Percentiles rank a stretch among this genome's conserved stretches.
phyloP scores from a whole-genome alignment of 108 stramenopile species.

The Cyclotella cryptica region DNA sequence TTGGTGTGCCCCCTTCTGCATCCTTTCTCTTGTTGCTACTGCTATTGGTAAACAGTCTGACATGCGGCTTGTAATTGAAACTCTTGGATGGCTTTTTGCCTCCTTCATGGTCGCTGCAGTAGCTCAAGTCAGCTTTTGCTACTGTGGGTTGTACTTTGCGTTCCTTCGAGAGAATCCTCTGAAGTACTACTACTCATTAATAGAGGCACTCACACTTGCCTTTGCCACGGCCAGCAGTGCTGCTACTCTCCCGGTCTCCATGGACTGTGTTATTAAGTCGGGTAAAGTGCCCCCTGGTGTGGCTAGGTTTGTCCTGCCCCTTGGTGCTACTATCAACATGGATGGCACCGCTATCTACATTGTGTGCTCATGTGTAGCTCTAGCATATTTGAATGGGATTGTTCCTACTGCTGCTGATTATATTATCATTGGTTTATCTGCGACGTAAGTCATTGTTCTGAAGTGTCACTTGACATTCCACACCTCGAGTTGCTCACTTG shows the following conservation, averaged over 20 bases:
- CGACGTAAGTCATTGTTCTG: neutral
- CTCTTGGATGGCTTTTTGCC: constrained; percentile 40
- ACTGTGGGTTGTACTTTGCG: constrained; percentile 28
- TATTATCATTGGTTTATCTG: constrained; percentile 40
- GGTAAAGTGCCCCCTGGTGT: constrained; percentile 42
- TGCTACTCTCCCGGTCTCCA: constrained; percentile 48
- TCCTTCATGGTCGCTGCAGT: constrained; percentile 21
- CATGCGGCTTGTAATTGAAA: constrained; percentile 15
- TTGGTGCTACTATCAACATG: constrained; percentile 55
- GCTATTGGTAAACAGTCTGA: constrained; percentile 47
- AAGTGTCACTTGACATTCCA: neutral
- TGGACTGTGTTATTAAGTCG: constrained; percentile 37
- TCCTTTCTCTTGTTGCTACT: constrained; percentile 44
- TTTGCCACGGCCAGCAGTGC: constrained; percentile 49
- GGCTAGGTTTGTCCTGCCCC: constrained; percentile 40
- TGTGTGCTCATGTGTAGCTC: constrained; percentile 38
- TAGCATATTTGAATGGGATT: constrained; percentile 48
- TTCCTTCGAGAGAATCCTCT: constrained; percentile 42
- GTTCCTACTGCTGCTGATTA: constrained; percentile 18
- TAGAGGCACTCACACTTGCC: constrained; percentile 41
- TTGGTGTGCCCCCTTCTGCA: constrained; percentile 39
- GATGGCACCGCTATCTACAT: constrained; percentile 45
- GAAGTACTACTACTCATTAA: constrained; percentile 18
- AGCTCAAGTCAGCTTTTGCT: constrained; percentile 26
- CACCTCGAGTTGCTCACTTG: too few relatives aligned